Percentiles rank a stretch among this genome's conserved stretches.
Evolutionary conservation across 441 rosid genomes (phyloP).

Genomic region (Jatropha podagrica): DNA sequence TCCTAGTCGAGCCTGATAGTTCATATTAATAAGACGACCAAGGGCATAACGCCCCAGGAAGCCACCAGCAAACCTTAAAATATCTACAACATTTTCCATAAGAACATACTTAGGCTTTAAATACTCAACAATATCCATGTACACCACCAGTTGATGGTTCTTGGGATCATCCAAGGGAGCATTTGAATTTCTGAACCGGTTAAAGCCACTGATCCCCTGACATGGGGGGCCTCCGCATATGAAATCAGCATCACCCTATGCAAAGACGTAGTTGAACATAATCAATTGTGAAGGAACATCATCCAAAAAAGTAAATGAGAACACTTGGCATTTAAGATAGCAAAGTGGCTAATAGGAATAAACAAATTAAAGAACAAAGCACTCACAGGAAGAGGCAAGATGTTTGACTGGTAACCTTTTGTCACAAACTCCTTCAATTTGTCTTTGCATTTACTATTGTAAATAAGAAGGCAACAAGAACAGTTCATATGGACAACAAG

Average conservation of each 20-base stretch:
- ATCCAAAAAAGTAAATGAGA: not conserved
- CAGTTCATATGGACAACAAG: not conserved
- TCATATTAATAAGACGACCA: constrained; percentile 16
- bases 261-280: not conserved
- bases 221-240: constrained; percentile 46
- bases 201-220: constrained; percentile 46
- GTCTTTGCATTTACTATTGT: constrained; percentile 30
- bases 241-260: constrained; percentile 27
- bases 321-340: not conserved
- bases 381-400: constrained; percentile 46
- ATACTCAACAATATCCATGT: constrained; percentile 29
- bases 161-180: constrained; percentile 36
- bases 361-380: not conserved
- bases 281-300: not conserved
- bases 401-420: constrained; percentile 26
- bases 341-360: not conserved
- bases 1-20: constrained; percentile 19
- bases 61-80: constrained; percentile 21
- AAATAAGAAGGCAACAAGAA: not conserved
- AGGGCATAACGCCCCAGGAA: constrained; percentile 16
- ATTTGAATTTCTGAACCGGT: constrained; percentile 32
- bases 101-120: constrained; percentile 17
- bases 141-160: constrained; percentile 37
- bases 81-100: constrained; percentile 22
- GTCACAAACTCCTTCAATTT: constrained; percentile 37